These are phyloP conservation scores for Aspergillus chevalieri DNA, from an alignment of 2,329 filamentous ascomycete genomes.

Conservation along the genomic window DNA sequence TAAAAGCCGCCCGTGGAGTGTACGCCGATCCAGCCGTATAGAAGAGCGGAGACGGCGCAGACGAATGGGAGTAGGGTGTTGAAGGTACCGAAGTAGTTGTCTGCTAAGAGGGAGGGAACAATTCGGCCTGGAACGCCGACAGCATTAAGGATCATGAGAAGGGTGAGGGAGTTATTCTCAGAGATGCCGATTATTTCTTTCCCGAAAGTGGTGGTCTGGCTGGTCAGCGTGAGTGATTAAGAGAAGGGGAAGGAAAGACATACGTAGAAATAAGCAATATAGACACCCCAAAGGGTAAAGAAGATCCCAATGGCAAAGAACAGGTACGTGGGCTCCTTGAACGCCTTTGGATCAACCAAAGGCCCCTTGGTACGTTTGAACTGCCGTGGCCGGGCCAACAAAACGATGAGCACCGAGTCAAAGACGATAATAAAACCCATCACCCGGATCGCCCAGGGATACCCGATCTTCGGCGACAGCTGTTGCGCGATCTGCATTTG, in stretches of 20 bases:
- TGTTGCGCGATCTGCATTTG: constrained; percentile 30
- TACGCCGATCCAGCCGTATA: constrained; percentile 54
- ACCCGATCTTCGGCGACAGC: constrained; percentile 38
- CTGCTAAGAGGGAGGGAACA: constrained; percentile 49
- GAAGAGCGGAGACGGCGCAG: constrained; percentile 40
- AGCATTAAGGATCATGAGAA: constrained; percentile 54
- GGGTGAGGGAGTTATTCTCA: constrained; percentile 43
- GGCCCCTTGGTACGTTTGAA: constrained; percentile 14
- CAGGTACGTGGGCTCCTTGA: constrained; percentile 52
- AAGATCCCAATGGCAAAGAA: constrained; percentile 44
- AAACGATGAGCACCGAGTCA: constrained; percentile 21
- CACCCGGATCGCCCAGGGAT: constrained; percentile 42
- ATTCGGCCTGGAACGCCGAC: constrained; percentile 52
- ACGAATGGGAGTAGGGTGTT: constrained; percentile 51
- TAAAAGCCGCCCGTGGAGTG: constrained; percentile 32
- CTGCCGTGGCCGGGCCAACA: constrained; percentile 39
- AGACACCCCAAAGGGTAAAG: constrained; percentile 46
- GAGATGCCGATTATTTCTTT: constrained; percentile 39
- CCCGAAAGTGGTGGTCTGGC: neutral
- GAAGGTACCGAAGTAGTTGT: constrained; percentile 48
- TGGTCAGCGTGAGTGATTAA: neutral
- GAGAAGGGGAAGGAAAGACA: neutral
- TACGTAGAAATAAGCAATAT: constrained; percentile 46
- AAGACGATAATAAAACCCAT: constrained; percentile 44
- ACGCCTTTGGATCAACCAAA: constrained; percentile 52